Evolutionary conservation across 2,329 filamentous ascomycete species (phyloP), one percentile per base, ranked within the genome.

Genomic region (Bipolaris cookei): DNA sequence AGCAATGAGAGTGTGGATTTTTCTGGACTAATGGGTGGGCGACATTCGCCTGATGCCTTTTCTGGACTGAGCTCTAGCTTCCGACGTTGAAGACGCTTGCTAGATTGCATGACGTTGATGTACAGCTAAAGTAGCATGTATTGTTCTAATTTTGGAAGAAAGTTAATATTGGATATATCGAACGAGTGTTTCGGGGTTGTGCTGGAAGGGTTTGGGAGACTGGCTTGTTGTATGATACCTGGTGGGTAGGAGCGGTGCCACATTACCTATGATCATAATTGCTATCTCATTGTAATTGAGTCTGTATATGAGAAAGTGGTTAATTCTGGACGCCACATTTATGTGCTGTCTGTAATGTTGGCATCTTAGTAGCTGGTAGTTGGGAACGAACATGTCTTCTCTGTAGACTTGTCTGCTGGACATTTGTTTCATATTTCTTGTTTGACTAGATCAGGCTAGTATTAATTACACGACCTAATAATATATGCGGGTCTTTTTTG

Each of bases 11-110:
- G 90, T 73, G 85, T 91, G 73, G 80, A 81, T 58, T 83, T 83
- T 59, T 85, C 81, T 53, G 82, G 87, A 63, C 84, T 89, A 38
- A 81, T 86, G 74, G 84, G 67, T 66, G 90, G 90, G 8, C 81
- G 90, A 39, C 90, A 92, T 70, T 92, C 89, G 66, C 90, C 90
- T 3, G 90, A 93, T 75, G 90, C 90, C 13, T 93, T 92, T 81
- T 86, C 90, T 2, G 90, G 88, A 48, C 79, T 93, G 62, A 91
- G 89, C 68, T 86, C 89, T 43, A 76, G 77, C 56, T 81, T 73
- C 54, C 62, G 73, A 55, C 63, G 72, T 43, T 76, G 66, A 42
- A 23, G 5, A 13, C 13, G 18, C 16, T 25, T 25, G 10, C 3
- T 5, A 23, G 13, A 43, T 20, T 10, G n/a, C 1, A 30, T 20